Evolutionary conservation across 179 eudicot species (phyloP), one percentile per base, ranked within the genome.

Genomic region (Amaranthus tricolor): DNA sequence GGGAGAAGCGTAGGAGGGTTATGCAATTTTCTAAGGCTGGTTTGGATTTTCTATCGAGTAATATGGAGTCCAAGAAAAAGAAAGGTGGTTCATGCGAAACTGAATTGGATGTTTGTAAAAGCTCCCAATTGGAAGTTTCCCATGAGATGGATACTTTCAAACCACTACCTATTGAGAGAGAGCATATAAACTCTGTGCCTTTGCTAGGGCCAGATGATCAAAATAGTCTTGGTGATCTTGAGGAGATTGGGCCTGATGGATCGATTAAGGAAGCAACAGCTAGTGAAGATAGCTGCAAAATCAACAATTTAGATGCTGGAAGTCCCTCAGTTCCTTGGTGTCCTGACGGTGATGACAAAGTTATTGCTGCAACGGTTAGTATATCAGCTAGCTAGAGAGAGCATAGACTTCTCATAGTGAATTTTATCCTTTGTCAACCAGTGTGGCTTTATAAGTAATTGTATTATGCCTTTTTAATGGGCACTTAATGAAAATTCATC

Each of bases 21-120:
- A 82, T 93, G 85, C 86, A 87, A 65, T 86, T 86, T 77, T 86
- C 90, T 62, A 87, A 86, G 79, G 88, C 82, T 47, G 98, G 99
- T 53, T 73, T 96, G 75, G 83, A 80, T 62, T 69, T 83, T 71
- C 94, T 89, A 21, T 71, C 76, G 52, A 68, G 52, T 77, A 82
- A 83, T 74, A 81, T 16, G 20, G 83, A 71, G 71, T 52, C 74
- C 74, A 95, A 88, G 84, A 84, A 81, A 61, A 82, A 55, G 74
- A 81, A 77, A 70, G 78, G 50, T 62, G 66, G 70, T 31, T 84
- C 82, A 43, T 52, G 73, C 70, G 79, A 78, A 75, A 59, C 57
- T 63, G 86, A 80, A 72, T 47, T 73, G 50, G 78, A 81, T 73
- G 66, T 61, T 48, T 72, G 54, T 24, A 57, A 72, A 71, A 66